Evolutionary conservation across 352 stramenopile species (phyloP).

Genomic region (Phytophthora foliorum): DNA sequence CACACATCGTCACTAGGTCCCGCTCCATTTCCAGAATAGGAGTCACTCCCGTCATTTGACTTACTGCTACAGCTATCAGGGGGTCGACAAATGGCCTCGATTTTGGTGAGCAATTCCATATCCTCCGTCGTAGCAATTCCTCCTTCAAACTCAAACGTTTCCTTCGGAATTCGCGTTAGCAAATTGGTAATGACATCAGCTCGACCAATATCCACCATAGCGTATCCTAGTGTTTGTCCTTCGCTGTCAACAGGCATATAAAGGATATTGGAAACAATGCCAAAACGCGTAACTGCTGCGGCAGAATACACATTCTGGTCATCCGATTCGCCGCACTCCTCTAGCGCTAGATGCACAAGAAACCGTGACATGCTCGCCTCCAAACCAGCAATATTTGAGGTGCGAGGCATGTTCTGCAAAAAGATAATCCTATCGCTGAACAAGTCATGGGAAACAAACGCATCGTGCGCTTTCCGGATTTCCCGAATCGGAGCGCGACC

Average conservation of each 20-base stretch:
- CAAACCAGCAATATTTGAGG: slow-evolving; percentile 52
- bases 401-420: slow-evolving; percentile 77
- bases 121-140: slow-evolving; percentile 56
- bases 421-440: slow-evolving; percentile 65
- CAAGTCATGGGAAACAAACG: slow-evolving; percentile 46
- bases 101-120: slow-evolving; percentile 42
- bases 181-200: slow-evolving; percentile 71
- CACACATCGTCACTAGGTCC: slow-evolving; percentile 51
- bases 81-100: slow-evolving; percentile 37
- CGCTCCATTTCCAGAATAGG: slow-evolving; percentile 18
- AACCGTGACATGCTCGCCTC: slow-evolving; percentile 58
- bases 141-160: slow-evolving; percentile 72
- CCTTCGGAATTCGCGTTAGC: slow-evolving; percentile 51
- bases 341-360: slow-evolving; percentile 69
- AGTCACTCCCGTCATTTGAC: slow-evolving; percentile 20
- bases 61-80: slow-evolving; percentile 22
- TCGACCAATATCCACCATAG: slow-evolving; percentile 73
- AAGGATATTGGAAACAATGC: slow-evolving; percentile 68
- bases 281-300: slow-evolving; percentile 66
- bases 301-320: slow-evolving; percentile 82
- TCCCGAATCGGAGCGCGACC: slow-evolving; percentile 70
- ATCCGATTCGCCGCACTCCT: slow-evolving; percentile 82
- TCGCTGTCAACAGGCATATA: slow-evolving; percentile 62
- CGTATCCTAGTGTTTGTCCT: slow-evolving; percentile 64
- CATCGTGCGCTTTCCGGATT: slow-evolving; percentile 49